phyloP scores from a whole-genome alignment of 2,329 filamentous ascomycete species.

The Ceratocystiopsis sp. region DNA sequence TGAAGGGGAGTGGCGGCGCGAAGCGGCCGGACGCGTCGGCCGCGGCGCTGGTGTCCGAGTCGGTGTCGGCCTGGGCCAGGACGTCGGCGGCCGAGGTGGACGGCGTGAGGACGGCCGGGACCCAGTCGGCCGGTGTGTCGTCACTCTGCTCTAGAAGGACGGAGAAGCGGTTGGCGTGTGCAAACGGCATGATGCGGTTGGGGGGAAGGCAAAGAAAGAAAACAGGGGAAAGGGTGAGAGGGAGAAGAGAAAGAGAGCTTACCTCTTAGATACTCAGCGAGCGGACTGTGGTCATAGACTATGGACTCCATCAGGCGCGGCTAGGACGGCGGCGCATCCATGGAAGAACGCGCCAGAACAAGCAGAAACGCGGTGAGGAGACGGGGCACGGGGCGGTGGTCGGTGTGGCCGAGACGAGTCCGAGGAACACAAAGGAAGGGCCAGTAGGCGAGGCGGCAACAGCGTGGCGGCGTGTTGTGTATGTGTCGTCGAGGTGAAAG shows the following conservation, averaged over 20 bases:
- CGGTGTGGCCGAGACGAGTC: background rate
- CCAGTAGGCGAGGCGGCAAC: background rate
- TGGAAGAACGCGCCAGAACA: background rate
- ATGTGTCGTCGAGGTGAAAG: too few species aligned
- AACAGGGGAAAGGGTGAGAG: background rate
- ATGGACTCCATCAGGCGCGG: conserved; percentile 58
- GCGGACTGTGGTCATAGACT: conserved; percentile 69
- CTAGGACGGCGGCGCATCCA: too few species aligned
- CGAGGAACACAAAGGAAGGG: background rate
- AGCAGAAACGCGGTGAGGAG: background rate
- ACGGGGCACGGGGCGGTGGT: background rate
- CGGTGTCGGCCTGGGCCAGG: conserved; percentile 9
- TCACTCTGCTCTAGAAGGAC: conserved; percentile 29
- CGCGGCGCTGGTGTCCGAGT: conserved; percentile 4
- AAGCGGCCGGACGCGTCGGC: conserved; percentile 8
- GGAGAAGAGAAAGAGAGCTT: conserved; percentile 14
- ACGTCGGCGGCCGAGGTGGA: conserved; percentile 1
- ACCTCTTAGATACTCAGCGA: conserved; percentile 86
- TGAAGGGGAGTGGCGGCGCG: conserved; percentile 1
- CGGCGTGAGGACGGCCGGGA: conserved; percentile 15
- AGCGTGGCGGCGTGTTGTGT: background rate
- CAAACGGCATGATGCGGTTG: background rate
- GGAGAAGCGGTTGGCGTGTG: conserved; percentile 6
- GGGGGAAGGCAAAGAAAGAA: background rate
- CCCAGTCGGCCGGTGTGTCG: conserved; percentile 30